Evolutionary conservation across 495 filamentous ascomycete genomes (phyloP).

Genomic region (Parachaetomium inaequale): DNA sequence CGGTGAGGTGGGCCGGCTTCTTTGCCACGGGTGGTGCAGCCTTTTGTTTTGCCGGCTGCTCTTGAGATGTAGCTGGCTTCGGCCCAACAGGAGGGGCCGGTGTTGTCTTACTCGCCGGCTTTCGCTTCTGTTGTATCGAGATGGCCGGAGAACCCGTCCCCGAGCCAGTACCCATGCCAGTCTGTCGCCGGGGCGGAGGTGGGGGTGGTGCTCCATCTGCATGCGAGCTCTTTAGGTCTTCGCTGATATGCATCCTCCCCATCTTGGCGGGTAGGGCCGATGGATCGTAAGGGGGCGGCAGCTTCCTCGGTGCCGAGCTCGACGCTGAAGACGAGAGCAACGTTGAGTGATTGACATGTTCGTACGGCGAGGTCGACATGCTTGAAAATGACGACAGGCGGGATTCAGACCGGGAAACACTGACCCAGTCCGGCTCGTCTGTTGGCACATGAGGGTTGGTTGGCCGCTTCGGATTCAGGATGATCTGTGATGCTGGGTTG

Average conservation of each 20-base stretch:
- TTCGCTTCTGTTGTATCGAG: slow-evolving; percentile 17
- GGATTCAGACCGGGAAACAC: slow-evolving; percentile 48
- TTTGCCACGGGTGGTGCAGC: slow-evolving; percentile 50
- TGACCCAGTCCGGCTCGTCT: slow-evolving; percentile 75
- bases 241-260: slow-evolving; percentile 35
- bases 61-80: slow-evolving; percentile 31
- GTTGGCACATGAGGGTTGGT: slow-evolving; percentile 76
- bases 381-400: slow-evolving; percentile 44
- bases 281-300: slow-evolving; percentile 54
- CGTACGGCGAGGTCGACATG: slow-evolving; percentile 46
- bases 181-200: slow-evolving; percentile 47
- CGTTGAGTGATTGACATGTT: slow-evolving; percentile 46
- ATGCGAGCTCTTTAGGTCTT: slow-evolving; percentile 30
- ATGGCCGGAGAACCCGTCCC: slow-evolving; percentile 5
- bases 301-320: slow-evolving; percentile 43
- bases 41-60: slow-evolving; percentile 39
- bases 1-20: slow-evolving; percentile 51
- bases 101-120: slow-evolving; percentile 23
- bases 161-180: slow-evolving; percentile 15
- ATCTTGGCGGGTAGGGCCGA: slow-evolving; percentile 40
- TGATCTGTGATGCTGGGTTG: slow-evolving; percentile 42
- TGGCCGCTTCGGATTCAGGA: slow-evolving; percentile 67
- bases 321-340: slow-evolving; percentile 43
- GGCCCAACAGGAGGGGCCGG: slow-evolving; percentile 33
- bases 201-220: slow-evolving; percentile 42